These are phyloP conservation scores for Aureobasidium melanogenum DNA, from an alignment of 2,329 filamentous ascomycete genomes.

Conservation along the genomic window DNA sequence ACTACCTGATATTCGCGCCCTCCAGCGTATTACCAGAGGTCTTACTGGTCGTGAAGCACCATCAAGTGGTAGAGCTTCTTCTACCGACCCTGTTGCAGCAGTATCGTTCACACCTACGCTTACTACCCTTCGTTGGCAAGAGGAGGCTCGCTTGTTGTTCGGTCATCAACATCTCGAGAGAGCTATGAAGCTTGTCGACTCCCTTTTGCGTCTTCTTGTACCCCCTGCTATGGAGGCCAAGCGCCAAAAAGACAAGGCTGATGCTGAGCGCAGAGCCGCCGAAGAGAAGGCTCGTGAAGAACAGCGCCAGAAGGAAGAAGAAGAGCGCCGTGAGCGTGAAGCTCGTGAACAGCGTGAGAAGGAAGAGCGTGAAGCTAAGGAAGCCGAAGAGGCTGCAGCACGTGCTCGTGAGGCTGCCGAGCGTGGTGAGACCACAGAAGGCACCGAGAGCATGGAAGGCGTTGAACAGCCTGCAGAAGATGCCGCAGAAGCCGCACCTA, in stretches of 20 bases:
- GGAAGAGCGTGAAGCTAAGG: constrained; percentile 40
- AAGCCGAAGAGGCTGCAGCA: constrained; percentile 32
- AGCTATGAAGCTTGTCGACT: constrained; percentile 56
- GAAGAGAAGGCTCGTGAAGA: constrained; percentile 57
- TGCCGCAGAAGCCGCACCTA: constrained; percentile 33
- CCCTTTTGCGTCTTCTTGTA: constrained; percentile 64
- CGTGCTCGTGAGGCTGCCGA: constrained; percentile 26
- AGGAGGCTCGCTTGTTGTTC: constrained; percentile 83
- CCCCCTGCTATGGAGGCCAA: constrained; percentile 78
- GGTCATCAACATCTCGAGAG: constrained; percentile 60
- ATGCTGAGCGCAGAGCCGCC: constrained; percentile 55
- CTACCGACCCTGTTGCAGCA: constrained; percentile 58
- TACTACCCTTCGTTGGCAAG: constrained; percentile 73
- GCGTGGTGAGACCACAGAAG: constrained; percentile 26
- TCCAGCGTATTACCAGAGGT: background rate
- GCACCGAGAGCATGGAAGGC: constrained; percentile 59
- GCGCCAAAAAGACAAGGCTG: constrained; percentile 58
- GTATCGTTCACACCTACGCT: constrained; percentile 64
- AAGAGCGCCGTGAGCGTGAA: constrained; percentile 49
- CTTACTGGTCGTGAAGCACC: background rate
- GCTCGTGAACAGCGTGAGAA: constrained; percentile 42
- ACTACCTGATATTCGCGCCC: background rate
- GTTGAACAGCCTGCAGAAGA: constrained; percentile 38
- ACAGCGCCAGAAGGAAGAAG: constrained; percentile 52
- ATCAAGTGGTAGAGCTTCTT: background rate